phyloP scores from a whole-genome alignment of 257 asterid species.

The Jacaranda mimosifolia region DNA sequence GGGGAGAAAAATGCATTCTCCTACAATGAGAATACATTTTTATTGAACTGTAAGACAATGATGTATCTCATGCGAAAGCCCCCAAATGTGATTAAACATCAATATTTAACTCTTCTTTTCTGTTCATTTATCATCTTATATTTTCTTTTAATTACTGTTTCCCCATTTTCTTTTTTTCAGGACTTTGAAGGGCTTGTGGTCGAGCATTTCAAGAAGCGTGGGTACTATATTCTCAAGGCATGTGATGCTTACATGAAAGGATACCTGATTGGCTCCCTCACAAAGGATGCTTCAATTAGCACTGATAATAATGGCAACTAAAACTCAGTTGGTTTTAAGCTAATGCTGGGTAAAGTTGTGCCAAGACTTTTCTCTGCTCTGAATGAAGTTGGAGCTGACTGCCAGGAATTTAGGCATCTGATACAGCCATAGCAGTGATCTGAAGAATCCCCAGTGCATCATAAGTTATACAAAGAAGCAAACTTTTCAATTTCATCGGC shows the following conservation, averaged over 20 bases:
- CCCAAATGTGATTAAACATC: constrained; percentile 73
- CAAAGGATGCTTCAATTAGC: constrained; percentile 59
- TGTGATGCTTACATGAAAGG: constrained; percentile 83
- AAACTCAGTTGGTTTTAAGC: constrained; percentile 76
- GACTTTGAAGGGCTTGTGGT: constrained; percentile 65
- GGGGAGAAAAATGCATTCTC: constrained; percentile 96
- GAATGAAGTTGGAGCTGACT: constrained; percentile 66
- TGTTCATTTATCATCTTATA: not conserved
- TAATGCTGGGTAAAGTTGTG: constrained; percentile 72
- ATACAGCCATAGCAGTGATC: not conserved
- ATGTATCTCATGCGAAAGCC: constrained; percentile 90
- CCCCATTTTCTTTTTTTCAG: constrained; percentile 29
- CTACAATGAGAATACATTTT: constrained; percentile 94
- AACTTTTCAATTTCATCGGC: not conserved
- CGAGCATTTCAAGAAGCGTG: constrained; percentile 70
- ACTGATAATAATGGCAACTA: constrained; percentile 41
- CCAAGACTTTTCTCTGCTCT: constrained; percentile 61
- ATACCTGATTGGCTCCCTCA: constrained; percentile 68
- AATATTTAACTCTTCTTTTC: not conserved
- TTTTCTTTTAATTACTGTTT: not conserved
- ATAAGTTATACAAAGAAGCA: too few relatives aligned
- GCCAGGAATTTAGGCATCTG: constrained; percentile 58
- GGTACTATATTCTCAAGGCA: constrained; percentile 74
- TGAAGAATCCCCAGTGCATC: too few relatives aligned
- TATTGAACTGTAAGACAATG: constrained; percentile 96